Evolutionary conservation across 306 rosid species (phyloP).

Genomic region (Geum urbanum): DNA sequence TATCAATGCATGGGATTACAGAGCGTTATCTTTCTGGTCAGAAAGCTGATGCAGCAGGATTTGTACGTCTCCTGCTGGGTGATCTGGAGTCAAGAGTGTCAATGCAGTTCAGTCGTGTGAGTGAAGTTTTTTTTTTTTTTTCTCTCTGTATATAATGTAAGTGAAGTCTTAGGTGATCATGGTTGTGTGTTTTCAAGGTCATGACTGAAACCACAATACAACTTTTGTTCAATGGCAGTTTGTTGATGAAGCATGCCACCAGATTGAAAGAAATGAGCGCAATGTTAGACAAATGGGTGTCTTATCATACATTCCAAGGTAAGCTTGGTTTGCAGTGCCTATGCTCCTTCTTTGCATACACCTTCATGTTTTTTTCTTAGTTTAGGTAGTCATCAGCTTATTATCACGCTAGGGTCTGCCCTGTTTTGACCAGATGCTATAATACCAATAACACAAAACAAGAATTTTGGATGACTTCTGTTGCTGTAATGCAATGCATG

Average conservation of each 20-base stretch:
- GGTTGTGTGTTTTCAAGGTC: conserved; percentile 19
- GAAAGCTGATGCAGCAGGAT: conserved; percentile 93
- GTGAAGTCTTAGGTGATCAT: conserved; percentile 1
- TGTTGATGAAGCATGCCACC: conserved; percentile 92
- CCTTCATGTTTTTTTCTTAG: background rate
- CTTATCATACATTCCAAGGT: conserved; percentile 87
- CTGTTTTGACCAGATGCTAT: background rate
- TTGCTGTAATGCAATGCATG: background rate
- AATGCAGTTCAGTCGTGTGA: conserved; percentile 69
- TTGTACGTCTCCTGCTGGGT: conserved; percentile 83
- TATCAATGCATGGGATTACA: conserved; percentile 96
- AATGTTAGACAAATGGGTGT: conserved; percentile 82
- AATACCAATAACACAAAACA: background rate
- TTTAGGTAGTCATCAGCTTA: background rate
- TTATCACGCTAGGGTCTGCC: conserved; percentile 4
- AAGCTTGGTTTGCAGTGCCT: conserved; percentile 24
- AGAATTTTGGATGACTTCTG: background rate
- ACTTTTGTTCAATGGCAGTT: conserved; percentile 49
- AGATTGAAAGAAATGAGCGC: conserved; percentile 87
- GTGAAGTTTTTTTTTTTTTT: conserved; percentile 25
- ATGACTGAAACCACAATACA: conserved; percentile 17
- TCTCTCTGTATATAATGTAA: no score
- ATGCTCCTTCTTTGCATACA: conserved; percentile 12
- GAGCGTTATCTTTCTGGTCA: conserved; percentile 90
- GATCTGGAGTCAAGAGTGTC: conserved; percentile 84